A percentile compares a stretch with the other conserved stretches of the same genome.
These are phyloP conservation scores for Coemansia javaensis DNA, from an alignment of 192 early-diverging fungal species.

Conservation along the genomic window DNA sequence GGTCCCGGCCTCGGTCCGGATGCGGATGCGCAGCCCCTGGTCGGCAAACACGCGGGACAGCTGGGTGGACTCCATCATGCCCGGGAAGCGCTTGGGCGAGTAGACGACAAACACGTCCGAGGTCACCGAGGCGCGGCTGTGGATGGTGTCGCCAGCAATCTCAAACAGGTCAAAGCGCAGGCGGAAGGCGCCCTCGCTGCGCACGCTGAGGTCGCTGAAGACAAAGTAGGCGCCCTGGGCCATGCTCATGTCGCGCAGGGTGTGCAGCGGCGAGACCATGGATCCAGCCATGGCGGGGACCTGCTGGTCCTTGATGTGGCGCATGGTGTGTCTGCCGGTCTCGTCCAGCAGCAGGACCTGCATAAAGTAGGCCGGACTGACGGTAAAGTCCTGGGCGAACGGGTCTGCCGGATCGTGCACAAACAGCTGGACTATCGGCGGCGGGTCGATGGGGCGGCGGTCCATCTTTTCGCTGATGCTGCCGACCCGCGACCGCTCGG, in stretches of 20 bases:
- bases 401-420: slow-evolving; percentile 35
- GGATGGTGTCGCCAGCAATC: slow-evolving; percentile 49
- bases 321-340: slow-evolving; percentile 63
- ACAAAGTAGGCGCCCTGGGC: slow-evolving; percentile 89
- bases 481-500: slow-evolving; percentile 82
- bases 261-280: slow-evolving; percentile 85
- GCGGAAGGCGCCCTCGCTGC: slow-evolving; percentile 82
- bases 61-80: slow-evolving; percentile 88
- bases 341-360: slow-evolving; percentile 82
- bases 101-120: slow-evolving; percentile 82
- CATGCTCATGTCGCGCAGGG: slow-evolving; percentile 79
- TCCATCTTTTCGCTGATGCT: slow-evolving; percentile 83
- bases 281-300: slow-evolving; percentile 76
- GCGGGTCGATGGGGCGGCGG: slow-evolving; percentile 50
- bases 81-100: slow-evolving; percentile 92
- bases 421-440: slow-evolving; percentile 49
- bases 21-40: slow-evolving; percentile 90
- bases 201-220: slow-evolving; percentile 86
- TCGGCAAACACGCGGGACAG: slow-evolving; percentile 90
- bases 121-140: slow-evolving; percentile 53
- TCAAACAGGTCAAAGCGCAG: slow-evolving; percentile 85
- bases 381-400: slow-evolving; percentile 12
- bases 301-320: slow-evolving; percentile 78
- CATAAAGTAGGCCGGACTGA: slow-evolving; percentile 90
- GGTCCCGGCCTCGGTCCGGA: slow-evolving; percentile 76